A percentile compares a stretch with the other conserved stretches of the same genome.
phyloP scores from a whole-genome alignment of 192 early-diverging fungal genomes.

The Coemansia sp. region DNA sequence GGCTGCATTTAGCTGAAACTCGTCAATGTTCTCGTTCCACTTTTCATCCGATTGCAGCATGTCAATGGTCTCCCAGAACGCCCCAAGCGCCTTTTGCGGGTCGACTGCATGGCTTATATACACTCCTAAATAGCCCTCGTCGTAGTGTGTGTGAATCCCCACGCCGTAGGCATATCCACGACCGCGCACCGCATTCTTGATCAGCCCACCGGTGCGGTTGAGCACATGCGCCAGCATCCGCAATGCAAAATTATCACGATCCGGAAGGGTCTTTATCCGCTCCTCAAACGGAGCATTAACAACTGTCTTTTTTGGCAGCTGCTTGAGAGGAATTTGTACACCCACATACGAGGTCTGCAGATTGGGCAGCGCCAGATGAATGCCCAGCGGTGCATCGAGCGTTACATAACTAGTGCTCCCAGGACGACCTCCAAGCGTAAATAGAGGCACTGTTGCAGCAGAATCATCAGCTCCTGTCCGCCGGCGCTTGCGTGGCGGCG shows the following conservation, averaged over 20 bases:
- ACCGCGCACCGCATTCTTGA: slow-evolving; percentile 80
- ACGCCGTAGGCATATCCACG: slow-evolving; percentile 75
- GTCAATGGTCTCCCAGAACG: slow-evolving; percentile 44
- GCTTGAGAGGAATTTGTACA: slow-evolving; percentile 36
- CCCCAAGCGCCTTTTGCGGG: slow-evolving; percentile 36
- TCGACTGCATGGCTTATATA: slow-evolving; percentile 51
- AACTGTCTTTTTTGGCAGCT: slow-evolving; percentile 4
- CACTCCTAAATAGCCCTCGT: slow-evolving; percentile 36
- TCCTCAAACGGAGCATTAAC: slow-evolving; percentile 10
- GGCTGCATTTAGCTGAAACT: slow-evolving; percentile 45
- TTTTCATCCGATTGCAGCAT: slow-evolving; percentile 18
- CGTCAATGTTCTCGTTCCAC: slow-evolving; percentile 36
- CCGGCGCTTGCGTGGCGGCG: slow-evolving; percentile 35
- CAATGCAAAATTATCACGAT: slow-evolving; percentile 33
- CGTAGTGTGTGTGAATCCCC: slow-evolving; percentile 27
- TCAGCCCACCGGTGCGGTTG: slow-evolving; percentile 73
- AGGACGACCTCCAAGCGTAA: slow-evolving; percentile 2
- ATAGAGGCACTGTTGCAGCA: not conserved
- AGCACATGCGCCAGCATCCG: slow-evolving; percentile 63
- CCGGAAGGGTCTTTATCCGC: slow-evolving; percentile 35
- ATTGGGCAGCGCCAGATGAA: slow-evolving; percentile 26
- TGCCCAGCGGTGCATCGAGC: slow-evolving; percentile 24
- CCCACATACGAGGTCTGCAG: slow-evolving; percentile 49
- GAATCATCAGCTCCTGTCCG: slow-evolving; percentile 1
- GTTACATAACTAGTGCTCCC: slow-evolving; percentile 26